Percentiles rank a stretch among this genome's conserved stretches.
phyloP scores from a whole-genome alignment of 169 alveolate genomes.

The Babesia ovis region DNA sequence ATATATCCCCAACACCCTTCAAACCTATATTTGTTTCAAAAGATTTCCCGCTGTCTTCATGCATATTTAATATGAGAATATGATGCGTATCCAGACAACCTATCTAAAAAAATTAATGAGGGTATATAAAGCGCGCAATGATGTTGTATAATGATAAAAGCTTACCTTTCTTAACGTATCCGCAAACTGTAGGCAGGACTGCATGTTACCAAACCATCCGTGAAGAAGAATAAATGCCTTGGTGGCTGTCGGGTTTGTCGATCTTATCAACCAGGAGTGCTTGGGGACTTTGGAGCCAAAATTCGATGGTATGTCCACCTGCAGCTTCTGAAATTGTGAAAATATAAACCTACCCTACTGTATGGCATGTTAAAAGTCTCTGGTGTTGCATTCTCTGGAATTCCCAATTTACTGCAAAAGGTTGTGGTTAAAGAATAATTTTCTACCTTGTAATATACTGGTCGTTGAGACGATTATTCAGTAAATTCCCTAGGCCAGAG shows the following conservation, averaged over 20 bases:
- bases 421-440: background rate
- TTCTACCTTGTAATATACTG: constrained; percentile 45
- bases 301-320: constrained; percentile 49
- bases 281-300: constrained; percentile 26
- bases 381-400: constrained; percentile 53
- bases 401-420: constrained; percentile 45
- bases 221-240: constrained; percentile 48
- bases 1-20: constrained; percentile 59
- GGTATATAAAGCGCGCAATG: background rate
- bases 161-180: constrained; percentile 50
- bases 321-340: too few relatives aligned
- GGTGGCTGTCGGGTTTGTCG: constrained; percentile 27
- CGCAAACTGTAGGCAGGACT: constrained; percentile 51
- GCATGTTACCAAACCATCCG: constrained; percentile 71
- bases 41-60: constrained; percentile 27
- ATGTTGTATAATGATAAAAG: background rate
- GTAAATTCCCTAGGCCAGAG: constrained; percentile 45
- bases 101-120: constrained; percentile 14
- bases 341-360: constrained; percentile 4
- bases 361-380: constrained; percentile 21
- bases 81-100: constrained; percentile 45
- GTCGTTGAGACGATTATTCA: constrained; percentile 42
- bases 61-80: constrained; percentile 40
- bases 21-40: constrained; percentile 54
- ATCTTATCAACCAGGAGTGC: constrained; percentile 56